phyloP scores from a whole-genome alignment of 768 basidiomycete species.

The Sutorius australiensis region DNA sequence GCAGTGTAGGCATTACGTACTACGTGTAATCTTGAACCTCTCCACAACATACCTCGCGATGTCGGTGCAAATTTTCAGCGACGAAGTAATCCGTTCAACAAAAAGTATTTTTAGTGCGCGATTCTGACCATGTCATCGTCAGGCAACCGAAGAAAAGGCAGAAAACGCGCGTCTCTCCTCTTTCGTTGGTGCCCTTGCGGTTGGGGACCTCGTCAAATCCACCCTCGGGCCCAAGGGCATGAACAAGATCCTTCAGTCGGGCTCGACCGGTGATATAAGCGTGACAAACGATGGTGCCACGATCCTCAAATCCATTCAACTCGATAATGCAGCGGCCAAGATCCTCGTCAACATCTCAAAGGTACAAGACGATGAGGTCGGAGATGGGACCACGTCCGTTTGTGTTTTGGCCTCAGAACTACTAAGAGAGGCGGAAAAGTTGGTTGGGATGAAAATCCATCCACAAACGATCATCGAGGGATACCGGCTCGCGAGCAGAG shows the following conservation, averaged over 20 bases:
- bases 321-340: conserved; percentile 98
- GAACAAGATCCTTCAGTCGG: conserved; percentile 99
- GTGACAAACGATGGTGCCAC: conserved; percentile 99
- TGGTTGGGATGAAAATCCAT: conserved; percentile 90
- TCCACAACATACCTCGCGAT: conserved; percentile 4
- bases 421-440: conserved; percentile 90
- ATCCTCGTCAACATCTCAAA: conserved; percentile 99
- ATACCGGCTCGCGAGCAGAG: conserved; percentile 84
- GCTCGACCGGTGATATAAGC: conserved; percentile 84
- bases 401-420: conserved; percentile 91
- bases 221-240: conserved; percentile 99
- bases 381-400: conserved; percentile 91
- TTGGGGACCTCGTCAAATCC: conserved; percentile 98
- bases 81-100: conserved; percentile 42
- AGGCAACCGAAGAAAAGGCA: conserved; percentile 92
- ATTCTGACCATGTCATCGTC: conserved; percentile 6
- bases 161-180: conserved; percentile 98
- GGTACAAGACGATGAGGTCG: conserved; percentile 99
- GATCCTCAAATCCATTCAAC: conserved; percentile 93
- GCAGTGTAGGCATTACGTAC: not conserved
- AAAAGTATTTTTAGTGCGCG: not conserved
- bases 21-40: not conserved
- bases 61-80: conserved; percentile 67
- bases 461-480: conserved; percentile 98
- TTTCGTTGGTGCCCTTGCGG: conserved; percentile 94